Evolutionary conservation across 345 rosid genomes (phyloP).

Genomic region (Turnera subulata): DNA sequence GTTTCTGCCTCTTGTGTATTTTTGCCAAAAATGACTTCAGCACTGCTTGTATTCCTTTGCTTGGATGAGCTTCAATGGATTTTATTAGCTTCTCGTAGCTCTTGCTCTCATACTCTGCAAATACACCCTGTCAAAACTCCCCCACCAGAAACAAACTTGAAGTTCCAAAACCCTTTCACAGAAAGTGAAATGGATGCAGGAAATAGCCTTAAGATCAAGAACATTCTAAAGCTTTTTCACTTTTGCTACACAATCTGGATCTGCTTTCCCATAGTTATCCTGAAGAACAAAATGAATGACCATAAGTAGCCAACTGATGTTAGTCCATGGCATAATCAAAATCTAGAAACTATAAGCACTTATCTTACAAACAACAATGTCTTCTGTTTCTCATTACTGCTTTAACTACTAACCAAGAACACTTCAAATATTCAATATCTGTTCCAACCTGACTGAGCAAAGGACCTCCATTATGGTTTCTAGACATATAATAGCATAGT

Average conservation of each 20-base stretch:
- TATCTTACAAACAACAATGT: constrained; percentile 50
- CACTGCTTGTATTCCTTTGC: constrained; percentile 12
- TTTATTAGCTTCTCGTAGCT: constrained; percentile 5
- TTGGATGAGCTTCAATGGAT: constrained; percentile 18
- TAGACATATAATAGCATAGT: too few species aligned
- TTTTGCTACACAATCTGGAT: constrained; percentile 22
- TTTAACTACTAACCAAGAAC: constrained; percentile 86
- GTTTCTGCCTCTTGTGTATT: neutral
- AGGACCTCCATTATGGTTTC: too few species aligned
- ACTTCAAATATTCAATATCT: constrained; percentile 81
- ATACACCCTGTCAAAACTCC: constrained; percentile 10
- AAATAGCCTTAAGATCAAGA: constrained; percentile 22
- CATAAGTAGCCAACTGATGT: too few species aligned
- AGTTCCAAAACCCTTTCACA: too few species aligned
- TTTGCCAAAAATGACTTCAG: too few species aligned
- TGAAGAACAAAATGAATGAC: too few species aligned
- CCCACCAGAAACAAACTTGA: too few species aligned
- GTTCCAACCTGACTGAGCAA: constrained; percentile 92
- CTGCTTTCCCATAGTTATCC: constrained; percentile 29
- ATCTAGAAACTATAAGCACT: too few species aligned
- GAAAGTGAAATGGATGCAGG: too few species aligned
- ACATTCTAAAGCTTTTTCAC: constrained; percentile 18
- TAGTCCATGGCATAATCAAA: too few species aligned
- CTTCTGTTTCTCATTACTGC: constrained; percentile 64
- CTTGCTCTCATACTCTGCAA: constrained; percentile 18